These are phyloP conservation scores for Pythium aquatile DNA, from an alignment of 352 stramenopile genomes.

Conservation along the genomic window DNA sequence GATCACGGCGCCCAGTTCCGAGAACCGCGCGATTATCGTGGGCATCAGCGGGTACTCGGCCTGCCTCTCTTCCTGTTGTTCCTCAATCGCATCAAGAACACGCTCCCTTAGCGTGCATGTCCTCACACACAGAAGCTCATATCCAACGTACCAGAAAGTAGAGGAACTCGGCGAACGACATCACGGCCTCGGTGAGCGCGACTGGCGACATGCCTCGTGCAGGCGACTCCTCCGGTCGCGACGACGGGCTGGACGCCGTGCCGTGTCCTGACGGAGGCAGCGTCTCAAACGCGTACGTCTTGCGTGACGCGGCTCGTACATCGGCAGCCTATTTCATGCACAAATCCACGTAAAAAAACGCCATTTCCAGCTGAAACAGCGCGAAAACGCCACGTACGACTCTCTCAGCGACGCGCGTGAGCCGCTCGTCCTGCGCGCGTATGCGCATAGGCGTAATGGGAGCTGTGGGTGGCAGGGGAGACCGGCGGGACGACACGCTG, in stretches of 20 bases:
- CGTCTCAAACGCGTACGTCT: constrained; percentile 60
- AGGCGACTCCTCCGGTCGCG: constrained; percentile 39
- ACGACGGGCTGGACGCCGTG: constrained; percentile 34
- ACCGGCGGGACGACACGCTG: constrained; percentile 3
- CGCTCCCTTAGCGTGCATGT: not conserved
- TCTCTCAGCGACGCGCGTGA: constrained; percentile 27
- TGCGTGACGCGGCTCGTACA: constrained; percentile 28
- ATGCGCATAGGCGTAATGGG: constrained; percentile 30
- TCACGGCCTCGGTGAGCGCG: constrained; percentile 75
- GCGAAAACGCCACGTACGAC: constrained; percentile 26
- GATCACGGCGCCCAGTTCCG: constrained; percentile 75
- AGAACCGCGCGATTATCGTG: constrained; percentile 73
- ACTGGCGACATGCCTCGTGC: constrained; percentile 61
- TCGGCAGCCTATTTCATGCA: constrained; percentile 24
- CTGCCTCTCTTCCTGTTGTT: constrained; percentile 82
- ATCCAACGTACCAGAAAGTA: constrained; percentile 72
- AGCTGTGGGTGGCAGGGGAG: constrained; percentile 17
- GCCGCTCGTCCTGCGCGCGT: constrained; percentile 26
- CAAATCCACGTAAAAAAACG: not conserved
- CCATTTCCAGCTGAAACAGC: not conserved
- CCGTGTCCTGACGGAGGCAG: constrained; percentile 43
- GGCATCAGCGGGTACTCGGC: constrained; percentile 72
- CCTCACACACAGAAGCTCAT: constrained; percentile 14
- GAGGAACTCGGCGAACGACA: constrained; percentile 79
- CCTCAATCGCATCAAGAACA: constrained; percentile 18